phyloP scores from a whole-genome alignment of 352 stramenopile genomes.

The Phytophthora fragariaefolia region DNA sequence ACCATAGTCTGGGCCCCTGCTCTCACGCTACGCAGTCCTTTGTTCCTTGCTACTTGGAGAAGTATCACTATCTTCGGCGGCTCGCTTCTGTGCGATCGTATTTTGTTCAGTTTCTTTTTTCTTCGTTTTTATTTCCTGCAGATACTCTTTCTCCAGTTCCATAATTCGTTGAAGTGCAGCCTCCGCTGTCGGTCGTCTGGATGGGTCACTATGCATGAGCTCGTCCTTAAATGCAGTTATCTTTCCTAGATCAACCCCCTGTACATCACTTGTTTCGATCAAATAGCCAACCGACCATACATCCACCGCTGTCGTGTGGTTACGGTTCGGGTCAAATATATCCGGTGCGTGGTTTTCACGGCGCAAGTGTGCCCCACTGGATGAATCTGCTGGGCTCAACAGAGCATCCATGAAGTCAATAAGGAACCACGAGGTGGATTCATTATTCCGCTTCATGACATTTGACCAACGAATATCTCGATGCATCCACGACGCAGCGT shows the following conservation, averaged over 20 bases:
- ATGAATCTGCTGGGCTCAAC: neutral
- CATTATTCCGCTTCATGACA: neutral
- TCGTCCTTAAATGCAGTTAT: neutral
- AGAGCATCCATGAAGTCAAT: neutral
- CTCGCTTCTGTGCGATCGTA: too few relatives aligned
- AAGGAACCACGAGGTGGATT: neutral
- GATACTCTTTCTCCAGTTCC: neutral
- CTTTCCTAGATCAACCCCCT: neutral
- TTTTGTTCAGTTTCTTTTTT: neutral
- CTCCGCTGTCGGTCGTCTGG: conserved; percentile 20
- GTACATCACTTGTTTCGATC: neutral
- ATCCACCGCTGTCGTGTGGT: neutral
- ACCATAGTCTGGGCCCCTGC: too few relatives aligned
- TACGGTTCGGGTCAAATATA: neutral
- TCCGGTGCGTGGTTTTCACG: neutral
- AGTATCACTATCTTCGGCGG: too few relatives aligned
- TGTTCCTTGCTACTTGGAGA: too few relatives aligned
- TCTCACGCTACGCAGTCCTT: too few relatives aligned
- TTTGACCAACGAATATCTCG: neutral
- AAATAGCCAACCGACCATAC: neutral
- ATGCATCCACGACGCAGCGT: neutral
- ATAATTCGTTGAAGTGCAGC: neutral
- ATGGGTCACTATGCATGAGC: neutral
- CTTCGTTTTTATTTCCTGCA: too few relatives aligned
- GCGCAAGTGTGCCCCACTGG: neutral